Base-by-base conservation (phyloP, 306 rosid genomes). In the Rosa lucieae region DNA sequence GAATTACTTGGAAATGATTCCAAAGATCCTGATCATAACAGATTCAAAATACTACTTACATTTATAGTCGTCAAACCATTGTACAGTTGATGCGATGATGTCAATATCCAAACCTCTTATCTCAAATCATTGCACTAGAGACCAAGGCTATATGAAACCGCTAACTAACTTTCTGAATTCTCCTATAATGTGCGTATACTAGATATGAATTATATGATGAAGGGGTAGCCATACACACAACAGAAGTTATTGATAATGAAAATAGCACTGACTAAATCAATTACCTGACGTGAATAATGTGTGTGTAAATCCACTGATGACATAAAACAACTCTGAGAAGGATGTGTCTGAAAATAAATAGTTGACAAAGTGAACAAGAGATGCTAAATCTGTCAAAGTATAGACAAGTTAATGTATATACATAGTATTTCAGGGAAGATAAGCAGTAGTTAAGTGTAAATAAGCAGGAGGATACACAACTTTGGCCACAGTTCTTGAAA, bases 251-350 rank as follows among this genome's bases (percentile, higher is more conserved):
- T 72, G 59, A 20, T 37, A 59, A 82, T 39, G 71, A 82, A 46
- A 74, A 61, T 35, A 78, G 63, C 48, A 83, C 66, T 55, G 39
- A 40, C 40, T 70, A 39, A 49, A 63, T 69, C 79, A 81, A 70
- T 86, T 72, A 91, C 98, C 98, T 91, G 98, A 81, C 84, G 88
- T 8, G 98, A 89, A 83, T 78, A 89, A 67, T 93, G 98, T 72
- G 97, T 93, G 82, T 93, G 97, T 79, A 92, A 83, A 84, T 93
- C 97, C 83, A 93, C 91, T 0, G 98, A 93, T 70, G 97, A 93
- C 93, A 93, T 78, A 90, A 93, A 93, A 86, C 96, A 93, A 79
- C 86, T 89, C 80, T 93, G 97, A 29, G 98, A 87, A 76, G 93
- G 98, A 87, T 93, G 95, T 8, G 98, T 91, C 97, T 91, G 82